Evolutionary conservation across 2,329 filamentous ascomycete species (phyloP).

Genomic region (Sclerotinia borealis): DNA sequence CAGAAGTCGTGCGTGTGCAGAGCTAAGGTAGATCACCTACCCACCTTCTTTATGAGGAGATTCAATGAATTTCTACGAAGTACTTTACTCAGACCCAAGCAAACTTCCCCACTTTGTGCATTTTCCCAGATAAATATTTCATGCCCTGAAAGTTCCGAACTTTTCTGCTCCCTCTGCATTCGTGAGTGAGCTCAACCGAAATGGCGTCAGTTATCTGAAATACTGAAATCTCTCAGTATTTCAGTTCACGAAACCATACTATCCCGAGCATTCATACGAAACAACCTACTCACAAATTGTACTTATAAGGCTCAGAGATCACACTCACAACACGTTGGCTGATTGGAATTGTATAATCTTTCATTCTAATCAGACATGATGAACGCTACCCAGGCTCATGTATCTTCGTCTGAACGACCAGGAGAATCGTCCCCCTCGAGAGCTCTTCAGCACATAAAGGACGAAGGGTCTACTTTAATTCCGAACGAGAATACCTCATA

Average conservation of each 20-base stretch:
- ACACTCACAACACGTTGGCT: too few relatives aligned
- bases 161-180: too few relatives aligned
- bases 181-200: too few relatives aligned
- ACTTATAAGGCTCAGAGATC: not conserved
- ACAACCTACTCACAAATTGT: not conserved
- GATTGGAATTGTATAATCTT: not conserved
- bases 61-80: too few relatives aligned
- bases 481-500: too few relatives aligned
- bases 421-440: not conserved
- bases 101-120: not conserved
- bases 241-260: too few relatives aligned
- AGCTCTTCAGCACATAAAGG: not conserved
- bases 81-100: not conserved
- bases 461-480: not conserved
- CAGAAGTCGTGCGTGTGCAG: not conserved
- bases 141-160: not conserved
- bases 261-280: too few relatives aligned
- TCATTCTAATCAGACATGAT: not conserved
- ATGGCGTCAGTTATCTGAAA: too few relatives aligned
- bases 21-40: not conserved
- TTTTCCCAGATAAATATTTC: not conserved
- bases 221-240: too few relatives aligned
- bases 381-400: not conserved
- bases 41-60: not conserved
- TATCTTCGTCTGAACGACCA: not conserved